phyloP scores from a whole-genome alignment of 2,329 filamentous ascomycete species.

The Colletotrichum horii region DNA sequence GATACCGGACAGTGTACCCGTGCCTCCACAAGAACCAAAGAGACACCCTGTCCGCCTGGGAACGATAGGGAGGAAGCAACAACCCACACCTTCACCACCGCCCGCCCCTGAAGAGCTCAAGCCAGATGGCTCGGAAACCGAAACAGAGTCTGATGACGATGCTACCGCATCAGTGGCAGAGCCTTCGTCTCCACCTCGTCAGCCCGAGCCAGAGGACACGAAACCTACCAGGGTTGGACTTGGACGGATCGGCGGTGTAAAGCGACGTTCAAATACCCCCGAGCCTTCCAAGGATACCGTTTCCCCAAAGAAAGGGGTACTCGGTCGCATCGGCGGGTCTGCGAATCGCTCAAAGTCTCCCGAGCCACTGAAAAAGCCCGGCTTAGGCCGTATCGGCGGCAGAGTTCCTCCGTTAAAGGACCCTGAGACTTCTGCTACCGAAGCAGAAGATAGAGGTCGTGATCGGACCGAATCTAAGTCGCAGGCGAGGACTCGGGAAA shows the following conservation, averaged over 20 bases:
- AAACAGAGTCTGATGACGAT: conserved; percentile 45
- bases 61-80: conserved; percentile 38
- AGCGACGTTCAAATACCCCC: background rate
- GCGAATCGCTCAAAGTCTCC: conserved; percentile 16
- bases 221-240: background rate
- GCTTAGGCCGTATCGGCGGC: conserved; percentile 40
- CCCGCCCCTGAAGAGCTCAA: conserved; percentile 20
- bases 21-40: conserved; percentile 22
- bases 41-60: conserved; percentile 34
- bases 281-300: conserved; percentile 26
- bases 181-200: background rate
- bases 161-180: background rate
- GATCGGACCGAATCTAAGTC: conserved; percentile 25
- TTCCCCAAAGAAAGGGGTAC: conserved; percentile 31
- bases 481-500: conserved; percentile 42
- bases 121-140: conserved; percentile 44
- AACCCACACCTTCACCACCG: conserved; percentile 27
- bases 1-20: conserved; percentile 24
- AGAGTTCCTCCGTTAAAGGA: background rate
- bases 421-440: background rate
- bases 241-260: background rate
- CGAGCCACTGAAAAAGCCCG: conserved; percentile 17
- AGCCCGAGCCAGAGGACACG: background rate
- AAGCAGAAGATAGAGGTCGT: background rate
- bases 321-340: conserved; percentile 48